phyloP scores from a whole-genome alignment of 2,329 filamentous ascomycete species.

The Colletotrichum cordylinicola region DNA sequence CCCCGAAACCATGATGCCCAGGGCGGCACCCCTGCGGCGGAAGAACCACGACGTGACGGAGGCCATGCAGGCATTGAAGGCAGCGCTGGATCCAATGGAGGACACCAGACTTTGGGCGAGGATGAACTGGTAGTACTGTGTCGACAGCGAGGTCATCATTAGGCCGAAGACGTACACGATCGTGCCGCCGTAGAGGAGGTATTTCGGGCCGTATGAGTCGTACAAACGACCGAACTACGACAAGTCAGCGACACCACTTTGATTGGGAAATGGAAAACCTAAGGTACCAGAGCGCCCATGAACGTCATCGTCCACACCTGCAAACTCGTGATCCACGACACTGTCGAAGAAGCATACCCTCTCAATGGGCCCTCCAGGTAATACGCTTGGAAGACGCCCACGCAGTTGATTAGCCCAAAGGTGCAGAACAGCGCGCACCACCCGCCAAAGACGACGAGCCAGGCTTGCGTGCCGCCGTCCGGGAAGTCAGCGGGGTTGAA shows the following conservation, averaged over 20 bases:
- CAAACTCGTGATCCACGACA: conserved; percentile 66
- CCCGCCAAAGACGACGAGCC: conserved; percentile 59
- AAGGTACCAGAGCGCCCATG: conserved; percentile 54
- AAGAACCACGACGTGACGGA: conserved; percentile 57
- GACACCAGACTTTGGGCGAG: conserved; percentile 47
- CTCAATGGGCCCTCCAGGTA: conserved; percentile 56
- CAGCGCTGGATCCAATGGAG: conserved; percentile 45
- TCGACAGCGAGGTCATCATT: conserved; percentile 66
- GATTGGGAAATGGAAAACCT: conserved; percentile 31
- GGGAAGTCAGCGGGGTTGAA: conserved; percentile 59
- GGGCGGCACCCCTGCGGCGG: conserved; percentile 54
- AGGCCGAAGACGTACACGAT: conserved; percentile 66
- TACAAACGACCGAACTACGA: conserved; percentile 62
- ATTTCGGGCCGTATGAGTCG: conserved; percentile 68
- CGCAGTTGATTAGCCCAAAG: conserved; percentile 49
- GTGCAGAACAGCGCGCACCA: conserved; percentile 50
- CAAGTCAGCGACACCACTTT: not conserved
- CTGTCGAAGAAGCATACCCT: conserved; percentile 52
- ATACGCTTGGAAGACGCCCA: conserved; percentile 65
- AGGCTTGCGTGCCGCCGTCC: conserved; percentile 63
- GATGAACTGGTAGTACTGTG: conserved; percentile 50
- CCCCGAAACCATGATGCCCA: conserved; percentile 59
- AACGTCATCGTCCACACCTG: conserved; percentile 56
- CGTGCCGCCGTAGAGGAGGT: conserved; percentile 58
- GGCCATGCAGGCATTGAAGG: conserved; percentile 49